Evolutionary conservation across 2,329 filamentous ascomycete species (phyloP), one percentile per base, ranked within the genome.

Genomic region (Plenodomus biglobosus): DNA sequence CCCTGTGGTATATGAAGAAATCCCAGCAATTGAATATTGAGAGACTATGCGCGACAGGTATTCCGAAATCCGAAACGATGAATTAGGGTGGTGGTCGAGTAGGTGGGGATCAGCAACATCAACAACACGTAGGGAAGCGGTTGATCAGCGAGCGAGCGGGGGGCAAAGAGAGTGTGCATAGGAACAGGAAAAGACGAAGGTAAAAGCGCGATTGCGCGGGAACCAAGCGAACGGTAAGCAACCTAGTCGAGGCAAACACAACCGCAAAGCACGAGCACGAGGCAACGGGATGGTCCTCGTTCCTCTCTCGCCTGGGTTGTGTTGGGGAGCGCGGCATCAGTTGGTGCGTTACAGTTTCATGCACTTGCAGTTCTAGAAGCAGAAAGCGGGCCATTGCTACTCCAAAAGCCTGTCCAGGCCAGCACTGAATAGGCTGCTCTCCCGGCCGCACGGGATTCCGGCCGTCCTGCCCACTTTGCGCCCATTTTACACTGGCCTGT

Each of bases 361-460:
- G 55, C 56, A 46, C 19, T 47, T 35, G 38, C 47, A 38, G 40
- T 60, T 60, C 58, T 61, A 49, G 51, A 61, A 56, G 42, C 41
- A 49, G 42, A 21, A 49, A 49, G 35, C 16, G 19, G 46, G 47
- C 34, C 50, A n/a, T 59, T 46, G 51, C 41, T 32, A 48, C 37
- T 40, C 55, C 52, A 43, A 50, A 42, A 46, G 42, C 37, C 38
- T 40, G 50, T 39, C 46, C 46, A 32, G 20, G 45, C 60, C 53
- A 57, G 47, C 34, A 47, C 60, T 36, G 52, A 58, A 59, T 18
- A 20, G 56, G 57, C 34, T 38, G 27, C 27, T 32, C 27, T 32
- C 27, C 27, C 27, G 27, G 27, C 27, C 7, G 13, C 6, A 32
- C 27, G 27, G 27, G 27, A 32, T 32, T 11, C 15, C 27, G 27